These are phyloP conservation scores for Fusarium decemcellulare DNA, from an alignment of 2,329 filamentous ascomycete species.

Conservation along the genomic window DNA sequence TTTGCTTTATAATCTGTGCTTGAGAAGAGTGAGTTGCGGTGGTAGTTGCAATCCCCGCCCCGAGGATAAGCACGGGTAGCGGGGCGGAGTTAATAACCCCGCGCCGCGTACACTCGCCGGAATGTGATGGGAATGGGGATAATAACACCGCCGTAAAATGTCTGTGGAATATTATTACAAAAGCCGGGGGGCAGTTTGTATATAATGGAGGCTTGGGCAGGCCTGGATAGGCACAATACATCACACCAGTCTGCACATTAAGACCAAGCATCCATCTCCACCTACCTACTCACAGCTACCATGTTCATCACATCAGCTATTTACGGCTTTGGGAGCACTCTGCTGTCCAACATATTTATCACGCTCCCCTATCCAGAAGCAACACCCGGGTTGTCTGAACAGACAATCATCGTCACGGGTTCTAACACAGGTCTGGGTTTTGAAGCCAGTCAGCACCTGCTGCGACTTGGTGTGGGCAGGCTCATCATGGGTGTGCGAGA, in stretches of 20 bases:
- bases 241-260: background rate
- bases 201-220: background rate
- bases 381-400: constrained; percentile 36
- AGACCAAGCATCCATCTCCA: background rate
- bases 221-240: background rate
- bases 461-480: constrained; percentile 48
- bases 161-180: background rate
- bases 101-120: background rate
- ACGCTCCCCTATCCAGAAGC: constrained; percentile 41
- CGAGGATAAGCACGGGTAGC: too few relatives aligned
- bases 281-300: background rate
- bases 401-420: constrained; percentile 57
- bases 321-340: constrained; percentile 19
- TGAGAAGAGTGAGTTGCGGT: background rate
- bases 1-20: too few relatives aligned
- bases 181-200: background rate
- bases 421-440: constrained; percentile 58
- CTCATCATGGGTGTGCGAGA: constrained; percentile 57
- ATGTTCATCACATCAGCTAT: constrained; percentile 33
- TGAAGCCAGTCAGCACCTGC: constrained; percentile 54
- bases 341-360: constrained; percentile 40
- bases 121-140: constrained; percentile 15
- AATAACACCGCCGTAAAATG: constrained; percentile 27
- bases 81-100: constrained; percentile 38
- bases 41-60: too few relatives aligned